A percentile compares a stretch with the other conserved stretches of the same genome.
Evolutionary conservation across 441 rosid genomes (phyloP).

Genomic region (Theobroma grandiflorum): DNA sequence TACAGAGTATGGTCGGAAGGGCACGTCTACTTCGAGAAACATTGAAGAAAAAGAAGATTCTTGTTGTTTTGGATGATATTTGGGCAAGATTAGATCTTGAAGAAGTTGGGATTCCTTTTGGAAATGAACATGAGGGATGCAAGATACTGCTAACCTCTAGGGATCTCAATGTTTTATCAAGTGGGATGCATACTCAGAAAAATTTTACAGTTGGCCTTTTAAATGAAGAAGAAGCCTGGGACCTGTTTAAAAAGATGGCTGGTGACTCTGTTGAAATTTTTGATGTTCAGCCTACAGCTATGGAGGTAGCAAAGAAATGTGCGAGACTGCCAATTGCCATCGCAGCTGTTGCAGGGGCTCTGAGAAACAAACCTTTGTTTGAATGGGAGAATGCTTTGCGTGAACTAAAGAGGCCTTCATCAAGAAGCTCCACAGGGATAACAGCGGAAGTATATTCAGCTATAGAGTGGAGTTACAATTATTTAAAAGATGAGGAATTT

Average conservation of each 20-base stretch:
- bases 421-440: neutral
- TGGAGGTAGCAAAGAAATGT: slow-evolving; percentile 23
- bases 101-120: neutral
- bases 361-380: neutral
- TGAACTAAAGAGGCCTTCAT: no score
- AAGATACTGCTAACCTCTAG: neutral
- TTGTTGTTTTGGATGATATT: neutral
- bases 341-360: slow-evolving; percentile 10
- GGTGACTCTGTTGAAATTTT: neutral
- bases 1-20: neutral
- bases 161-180: neutral
- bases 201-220: no score
- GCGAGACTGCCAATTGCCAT: slow-evolving; percentile 37
- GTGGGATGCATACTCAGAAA: neutral
- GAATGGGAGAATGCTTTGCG: slow-evolving; percentile 35
- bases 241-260: neutral
- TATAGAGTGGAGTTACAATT: slow-evolving; percentile 22
- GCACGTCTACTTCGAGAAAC: neutral
- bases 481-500: neutral
- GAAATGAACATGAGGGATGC: neutral
- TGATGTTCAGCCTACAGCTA: neutral
- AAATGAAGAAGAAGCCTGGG: neutral
- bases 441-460: neutral
- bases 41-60: neutral
- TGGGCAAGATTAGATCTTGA: neutral